Percentiles rank a stretch among this genome's conserved stretches.
Conservation (phyloP, 345 rosid genomes). For the Erodium maritimum region DNA sequence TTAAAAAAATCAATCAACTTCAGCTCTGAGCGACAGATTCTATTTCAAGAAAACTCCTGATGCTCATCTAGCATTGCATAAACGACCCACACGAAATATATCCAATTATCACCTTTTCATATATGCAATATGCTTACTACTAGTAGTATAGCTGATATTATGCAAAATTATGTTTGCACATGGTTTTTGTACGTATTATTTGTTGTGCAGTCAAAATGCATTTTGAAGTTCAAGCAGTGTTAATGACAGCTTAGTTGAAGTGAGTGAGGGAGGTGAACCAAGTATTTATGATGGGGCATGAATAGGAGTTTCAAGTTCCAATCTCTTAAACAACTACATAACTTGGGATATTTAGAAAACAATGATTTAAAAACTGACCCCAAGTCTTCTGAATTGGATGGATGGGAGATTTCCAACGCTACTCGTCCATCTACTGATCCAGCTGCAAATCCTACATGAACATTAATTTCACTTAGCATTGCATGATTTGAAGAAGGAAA, state of each 20-base stretch:
- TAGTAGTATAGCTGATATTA: background rate
- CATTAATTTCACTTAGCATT: background rate
- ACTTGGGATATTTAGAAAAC: background rate
- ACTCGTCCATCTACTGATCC: slow-evolving; percentile 86
- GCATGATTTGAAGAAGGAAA: slow-evolving; percentile 1
- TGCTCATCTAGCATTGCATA: no score
- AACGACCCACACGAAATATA: no score
- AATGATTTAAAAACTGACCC: slow-evolving; percentile 32
- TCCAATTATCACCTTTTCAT: no score
- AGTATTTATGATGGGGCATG: background rate
- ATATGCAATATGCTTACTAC: background rate
- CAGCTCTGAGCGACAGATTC: background rate
- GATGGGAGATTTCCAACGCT: slow-evolving; percentile 40
- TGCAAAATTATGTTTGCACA: background rate
- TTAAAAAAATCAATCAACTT: background rate
- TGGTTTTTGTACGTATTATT: background rate
- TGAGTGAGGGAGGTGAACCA: background rate
- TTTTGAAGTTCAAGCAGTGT: background rate
- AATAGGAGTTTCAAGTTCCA: background rate
- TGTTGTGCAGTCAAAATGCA: background rate
- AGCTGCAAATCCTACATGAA: slow-evolving; percentile 61
- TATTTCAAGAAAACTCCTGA: background rate
- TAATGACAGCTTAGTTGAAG: background rate
- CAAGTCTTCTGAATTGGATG: slow-evolving; percentile 26
- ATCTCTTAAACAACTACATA: background rate